phyloP scores from a whole-genome alignment of 345 rosid genomes.

The Physaria fendleri region DNA sequence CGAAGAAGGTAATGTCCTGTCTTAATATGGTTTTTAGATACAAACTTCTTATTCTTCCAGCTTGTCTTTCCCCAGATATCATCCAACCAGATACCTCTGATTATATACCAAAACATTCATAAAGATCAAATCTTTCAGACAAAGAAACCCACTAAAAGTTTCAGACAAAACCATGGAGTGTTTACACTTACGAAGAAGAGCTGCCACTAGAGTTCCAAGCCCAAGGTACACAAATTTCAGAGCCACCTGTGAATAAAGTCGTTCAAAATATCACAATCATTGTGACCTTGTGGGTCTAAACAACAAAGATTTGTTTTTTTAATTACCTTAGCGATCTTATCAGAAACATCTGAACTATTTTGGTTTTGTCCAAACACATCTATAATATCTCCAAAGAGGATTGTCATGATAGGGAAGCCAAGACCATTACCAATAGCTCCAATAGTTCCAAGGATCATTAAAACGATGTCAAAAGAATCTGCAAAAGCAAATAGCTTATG shows the following conservation, averaged over 20 bases:
- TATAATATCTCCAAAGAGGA: conserved; percentile 44
- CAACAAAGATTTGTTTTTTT: background rate
- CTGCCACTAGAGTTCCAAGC: conserved; percentile 42
- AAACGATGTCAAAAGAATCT: conserved; percentile 39
- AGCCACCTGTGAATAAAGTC: conserved; percentile 36
- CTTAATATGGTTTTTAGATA: conserved; percentile 58
- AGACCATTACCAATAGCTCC: conserved; percentile 53
- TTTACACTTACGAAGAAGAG: conserved; percentile 66
- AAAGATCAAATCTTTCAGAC: background rate
- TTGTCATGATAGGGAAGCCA: conserved; percentile 58
- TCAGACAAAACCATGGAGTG: background rate
- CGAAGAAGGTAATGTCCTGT: conserved; percentile 66
- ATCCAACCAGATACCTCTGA: conserved; percentile 80
- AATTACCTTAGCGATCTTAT: conserved; percentile 40
- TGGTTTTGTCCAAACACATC: conserved; percentile 43
- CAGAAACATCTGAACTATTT: conserved; percentile 30
- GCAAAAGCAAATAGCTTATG: conserved; percentile 65
- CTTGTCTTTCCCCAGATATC: conserved; percentile 68
- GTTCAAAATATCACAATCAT: background rate
- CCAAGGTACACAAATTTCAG: conserved; percentile 59
- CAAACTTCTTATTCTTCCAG: conserved; percentile 46
- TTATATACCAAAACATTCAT: background rate
- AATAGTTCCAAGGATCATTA: conserved; percentile 57
- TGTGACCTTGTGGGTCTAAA: background rate
- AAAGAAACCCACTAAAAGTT: background rate